Evolutionary conservation across 441 rosid species (phyloP).

Genomic region (Populus hybrid): DNA sequence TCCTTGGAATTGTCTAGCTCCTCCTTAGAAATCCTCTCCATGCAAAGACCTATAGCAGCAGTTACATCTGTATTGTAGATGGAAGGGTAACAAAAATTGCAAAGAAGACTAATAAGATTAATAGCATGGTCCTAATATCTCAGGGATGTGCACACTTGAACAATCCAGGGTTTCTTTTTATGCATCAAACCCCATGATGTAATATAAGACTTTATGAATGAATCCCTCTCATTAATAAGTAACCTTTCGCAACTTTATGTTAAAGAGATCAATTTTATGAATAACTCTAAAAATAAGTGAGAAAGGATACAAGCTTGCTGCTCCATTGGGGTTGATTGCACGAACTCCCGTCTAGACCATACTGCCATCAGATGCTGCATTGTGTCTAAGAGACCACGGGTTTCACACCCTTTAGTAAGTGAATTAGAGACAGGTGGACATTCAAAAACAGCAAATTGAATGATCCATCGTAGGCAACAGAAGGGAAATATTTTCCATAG

Average conservation of each 20-base stretch:
- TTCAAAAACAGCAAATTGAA: slow-evolving; percentile 78
- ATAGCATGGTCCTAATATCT: slow-evolving; percentile 14
- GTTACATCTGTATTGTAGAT: slow-evolving; percentile 63
- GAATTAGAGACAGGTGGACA: slow-evolving; percentile 57
- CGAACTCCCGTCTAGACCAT: slow-evolving; percentile 82
- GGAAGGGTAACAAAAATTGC: slow-evolving; percentile 39
- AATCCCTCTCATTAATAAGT: background rate
- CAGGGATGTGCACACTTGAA: slow-evolving; percentile 8
- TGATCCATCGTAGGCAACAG: slow-evolving; percentile 84
- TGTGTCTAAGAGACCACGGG: slow-evolving; percentile 51
- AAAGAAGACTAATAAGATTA: slow-evolving; percentile 15
- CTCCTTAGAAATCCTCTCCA: slow-evolving; percentile 86
- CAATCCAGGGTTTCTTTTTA: slow-evolving; percentile 1
- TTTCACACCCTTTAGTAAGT: slow-evolving; percentile 39
- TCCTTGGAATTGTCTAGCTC: slow-evolving; percentile 76
- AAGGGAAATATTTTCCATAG: slow-evolving; percentile 95
- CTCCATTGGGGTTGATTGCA: slow-evolving; percentile 70
- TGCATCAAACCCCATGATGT: background rate
- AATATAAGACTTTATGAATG: slow-evolving; percentile 8
- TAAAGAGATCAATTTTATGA: background rate
- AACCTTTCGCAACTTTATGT: background rate
- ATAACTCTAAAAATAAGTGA: slow-evolving; percentile 10
- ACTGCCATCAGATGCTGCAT: slow-evolving; percentile 58
- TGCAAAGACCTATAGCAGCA: slow-evolving; percentile 85
- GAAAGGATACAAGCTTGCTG: slow-evolving; percentile 98